phyloP scores from a whole-genome alignment of 345 rosid species.

The Arabis hirsuta region DNA sequence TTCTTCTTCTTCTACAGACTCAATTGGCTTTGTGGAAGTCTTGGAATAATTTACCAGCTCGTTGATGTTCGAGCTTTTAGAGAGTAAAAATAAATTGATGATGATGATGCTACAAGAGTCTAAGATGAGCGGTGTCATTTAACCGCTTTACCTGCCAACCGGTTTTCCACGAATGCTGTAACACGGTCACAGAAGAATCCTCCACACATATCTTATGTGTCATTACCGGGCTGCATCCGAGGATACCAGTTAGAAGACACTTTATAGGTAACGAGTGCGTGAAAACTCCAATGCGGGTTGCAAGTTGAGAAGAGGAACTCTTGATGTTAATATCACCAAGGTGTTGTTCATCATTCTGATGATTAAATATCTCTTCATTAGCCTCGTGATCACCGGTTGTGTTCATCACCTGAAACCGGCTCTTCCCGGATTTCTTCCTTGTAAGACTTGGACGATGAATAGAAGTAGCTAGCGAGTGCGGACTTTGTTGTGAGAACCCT shows the following conservation, averaged over 20 bases:
- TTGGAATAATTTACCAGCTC: conserved; percentile 29
- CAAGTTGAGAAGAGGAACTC: conserved; percentile 54
- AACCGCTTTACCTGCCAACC: conserved; percentile 97
- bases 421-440: conserved; percentile 92
- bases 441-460: conserved; percentile 57
- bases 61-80: conserved; percentile 13
- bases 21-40: conserved; percentile 7
- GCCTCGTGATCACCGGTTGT: conserved; percentile 54
- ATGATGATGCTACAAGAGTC: conserved; percentile 45
- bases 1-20: conserved; percentile 30
- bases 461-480: conserved; percentile 36
- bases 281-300: conserved; percentile 81
- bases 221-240: conserved; percentile 83
- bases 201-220: conserved; percentile 79
- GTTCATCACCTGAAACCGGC: conserved; percentile 78
- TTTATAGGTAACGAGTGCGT: conserved; percentile 82
- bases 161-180: conserved; percentile 84
- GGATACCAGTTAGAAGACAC: conserved; percentile 83
- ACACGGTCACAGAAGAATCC: conserved; percentile 91
- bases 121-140: conserved; percentile 90
- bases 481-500: conserved; percentile 47
- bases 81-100: conserved; percentile 20
- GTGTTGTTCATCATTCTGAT: conserved; percentile 48
- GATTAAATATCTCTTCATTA: conserved; percentile 64
- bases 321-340: conserved; percentile 52